A percentile compares a stretch with the other conserved stretches of the same genome.
Conservation (phyloP, 2,329 filamentous ascomycete genomes). For the Phyllosticta citribraziliensis region DNA sequence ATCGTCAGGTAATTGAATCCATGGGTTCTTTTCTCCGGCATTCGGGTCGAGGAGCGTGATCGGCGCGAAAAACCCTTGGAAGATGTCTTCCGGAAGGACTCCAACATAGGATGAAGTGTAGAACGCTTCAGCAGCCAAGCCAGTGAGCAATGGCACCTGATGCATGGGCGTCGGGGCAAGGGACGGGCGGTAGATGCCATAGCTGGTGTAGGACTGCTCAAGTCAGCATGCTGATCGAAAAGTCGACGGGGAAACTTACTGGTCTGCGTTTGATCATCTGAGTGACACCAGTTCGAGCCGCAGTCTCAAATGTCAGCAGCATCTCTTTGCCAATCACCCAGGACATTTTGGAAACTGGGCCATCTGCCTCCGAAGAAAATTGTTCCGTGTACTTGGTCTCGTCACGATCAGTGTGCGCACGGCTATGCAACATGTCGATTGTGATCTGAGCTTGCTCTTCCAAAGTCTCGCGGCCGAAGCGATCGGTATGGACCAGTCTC, state of each 20-base stretch:
- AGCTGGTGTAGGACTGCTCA: constrained; percentile 30
- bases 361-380: constrained; percentile 57
- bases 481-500: constrained; percentile 68
- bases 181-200: constrained; percentile 27
- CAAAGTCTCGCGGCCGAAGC: constrained; percentile 60
- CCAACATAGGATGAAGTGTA: constrained; percentile 46
- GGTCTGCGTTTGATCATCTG: constrained; percentile 63
- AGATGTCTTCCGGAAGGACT: constrained; percentile 62
- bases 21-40: constrained; percentile 38
- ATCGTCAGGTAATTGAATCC: constrained; percentile 64
- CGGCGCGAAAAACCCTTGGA: constrained; percentile 59
- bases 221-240: constrained; percentile 27
- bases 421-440: constrained; percentile 87
- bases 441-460: constrained; percentile 93
- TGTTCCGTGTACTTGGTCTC: constrained; percentile 58
- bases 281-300: constrained; percentile 55
- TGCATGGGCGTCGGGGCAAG: constrained; percentile 30
- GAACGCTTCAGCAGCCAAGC: constrained; percentile 29
- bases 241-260: background rate
- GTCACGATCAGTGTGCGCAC: constrained; percentile 75
- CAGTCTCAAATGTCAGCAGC: constrained; percentile 54
- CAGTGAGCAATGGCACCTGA: constrained; percentile 30
- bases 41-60: constrained; percentile 18
- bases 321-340: constrained; percentile 59
- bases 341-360: constrained; percentile 55